phyloP scores from a whole-genome alignment of 1,284 basidiomycete genomes.

The Mycocalia duriaeana region DNA sequence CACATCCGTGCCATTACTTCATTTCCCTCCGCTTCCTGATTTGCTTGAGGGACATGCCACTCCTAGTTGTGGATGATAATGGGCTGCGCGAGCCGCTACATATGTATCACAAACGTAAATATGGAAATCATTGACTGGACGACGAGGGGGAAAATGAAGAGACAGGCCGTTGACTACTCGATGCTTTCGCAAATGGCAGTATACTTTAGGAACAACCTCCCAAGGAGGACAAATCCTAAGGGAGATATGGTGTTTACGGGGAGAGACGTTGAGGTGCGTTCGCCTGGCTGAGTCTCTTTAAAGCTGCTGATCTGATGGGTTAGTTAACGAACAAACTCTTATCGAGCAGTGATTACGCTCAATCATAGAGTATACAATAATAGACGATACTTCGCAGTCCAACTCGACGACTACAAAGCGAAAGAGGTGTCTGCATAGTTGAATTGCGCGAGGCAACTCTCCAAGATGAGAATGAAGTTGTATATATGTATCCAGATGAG shows the following conservation, averaged over 20 bases:
- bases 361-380: slow-evolving; percentile 71
- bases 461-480: slow-evolving; percentile 89
- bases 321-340: slow-evolving; percentile 78
- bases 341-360: slow-evolving; percentile 71
- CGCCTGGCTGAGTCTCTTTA: not conserved
- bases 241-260: slow-evolving; percentile 91
- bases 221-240: slow-evolving; percentile 86
- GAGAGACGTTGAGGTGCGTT: slow-evolving; percentile 84
- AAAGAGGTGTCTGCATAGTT: slow-evolving; percentile 95
- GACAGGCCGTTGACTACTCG: slow-evolving; percentile 79
- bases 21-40: too few relatives aligned
- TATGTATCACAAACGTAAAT: slow-evolving; percentile 6
- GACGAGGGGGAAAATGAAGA: slow-evolving; percentile 79
- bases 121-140: slow-evolving; percentile 31
- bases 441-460: slow-evolving; percentile 87
- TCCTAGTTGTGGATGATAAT: too few relatives aligned
- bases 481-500: slow-evolving; percentile 94
- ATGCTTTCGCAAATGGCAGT: slow-evolving; percentile 85
- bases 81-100: slow-evolving; percentile 11
- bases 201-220: slow-evolving; percentile 82
- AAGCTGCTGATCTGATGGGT: slow-evolving; percentile 10
- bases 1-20: too few relatives aligned
- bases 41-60: too few relatives aligned
- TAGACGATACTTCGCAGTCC: slow-evolving; percentile 79
- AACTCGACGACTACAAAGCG: slow-evolving; percentile 84